phyloP scores from a whole-genome alignment of 345 rosid species.

The Aquilaria malaccensis region DNA sequence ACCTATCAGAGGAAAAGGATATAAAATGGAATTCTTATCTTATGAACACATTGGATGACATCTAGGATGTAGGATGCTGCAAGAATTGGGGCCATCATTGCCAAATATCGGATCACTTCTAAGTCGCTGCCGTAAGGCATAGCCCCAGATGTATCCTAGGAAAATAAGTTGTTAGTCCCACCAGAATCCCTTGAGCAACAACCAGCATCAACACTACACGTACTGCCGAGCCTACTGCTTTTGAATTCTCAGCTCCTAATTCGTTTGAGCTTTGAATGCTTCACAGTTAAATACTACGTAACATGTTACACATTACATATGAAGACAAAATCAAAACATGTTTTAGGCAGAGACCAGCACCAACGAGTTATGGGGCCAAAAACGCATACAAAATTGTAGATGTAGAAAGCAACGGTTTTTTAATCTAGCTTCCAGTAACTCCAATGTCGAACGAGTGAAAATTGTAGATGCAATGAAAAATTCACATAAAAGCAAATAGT shows the following conservation, averaged over 20 bases:
- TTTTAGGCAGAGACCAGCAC: slow-evolving; percentile 6
- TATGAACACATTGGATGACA: slow-evolving; percentile 35
- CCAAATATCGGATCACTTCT: slow-evolving; percentile 26
- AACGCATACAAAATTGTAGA: too few species aligned
- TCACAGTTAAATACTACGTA: neutral
- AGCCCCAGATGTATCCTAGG: slow-evolving; percentile 10
- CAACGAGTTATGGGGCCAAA: neutral
- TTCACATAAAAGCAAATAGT: too few species aligned
- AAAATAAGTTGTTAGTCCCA: neutral
- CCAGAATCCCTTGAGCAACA: slow-evolving; percentile 11
- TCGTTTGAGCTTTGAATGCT: slow-evolving; percentile 30
- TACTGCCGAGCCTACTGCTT: slow-evolving; percentile 18
- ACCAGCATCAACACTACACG: slow-evolving; percentile 8
- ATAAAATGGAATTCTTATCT: slow-evolving; percentile 13
- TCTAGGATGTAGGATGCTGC: slow-evolving; percentile 31
- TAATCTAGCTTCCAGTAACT: too few species aligned
- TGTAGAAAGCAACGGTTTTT: too few species aligned
- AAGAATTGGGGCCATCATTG: slow-evolving; percentile 23
- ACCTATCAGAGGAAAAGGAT: too few species aligned
- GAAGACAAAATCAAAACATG: too few species aligned
- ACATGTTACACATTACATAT: neutral
- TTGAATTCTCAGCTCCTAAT: slow-evolving; percentile 20
- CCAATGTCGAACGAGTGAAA: too few species aligned
- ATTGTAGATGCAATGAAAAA: too few species aligned
- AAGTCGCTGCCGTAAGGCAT: slow-evolving; percentile 19